phyloP scores from a whole-genome alignment of 2,329 filamentous ascomycete genomes.

The Fusarium oxysporum region DNA sequence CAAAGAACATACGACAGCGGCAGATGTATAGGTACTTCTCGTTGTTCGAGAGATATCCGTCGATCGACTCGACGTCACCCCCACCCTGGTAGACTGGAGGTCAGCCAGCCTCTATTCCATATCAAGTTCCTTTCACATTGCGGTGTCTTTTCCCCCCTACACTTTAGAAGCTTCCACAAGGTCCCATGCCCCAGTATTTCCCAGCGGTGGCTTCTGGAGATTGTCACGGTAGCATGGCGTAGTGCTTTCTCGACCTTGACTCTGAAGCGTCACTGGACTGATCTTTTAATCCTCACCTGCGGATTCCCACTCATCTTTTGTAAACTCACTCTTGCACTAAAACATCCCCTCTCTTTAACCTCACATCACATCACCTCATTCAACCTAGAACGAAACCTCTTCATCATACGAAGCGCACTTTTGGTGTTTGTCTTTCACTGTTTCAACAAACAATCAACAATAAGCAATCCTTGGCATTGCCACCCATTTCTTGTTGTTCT shows the following conservation, averaged over 20 bases:
- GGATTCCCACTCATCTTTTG: constrained; percentile 41
- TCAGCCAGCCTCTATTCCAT: constrained; percentile 27
- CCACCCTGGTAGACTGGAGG: constrained; percentile 13
- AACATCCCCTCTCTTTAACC: constrained; percentile 21
- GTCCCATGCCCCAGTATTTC: constrained; percentile 47
- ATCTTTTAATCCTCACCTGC: constrained; percentile 30
- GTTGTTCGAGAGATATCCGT: constrained; percentile 9
- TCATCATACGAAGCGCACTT: constrained; percentile 11
- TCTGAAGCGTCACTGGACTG: constrained; percentile 41
- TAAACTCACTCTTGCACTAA: constrained; percentile 38
- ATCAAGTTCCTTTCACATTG: constrained; percentile 30
- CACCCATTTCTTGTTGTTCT: constrained; percentile 14
- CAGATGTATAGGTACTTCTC: constrained; percentile 13
- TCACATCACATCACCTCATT: constrained; percentile 12
- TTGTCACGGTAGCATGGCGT: constrained; percentile 33
- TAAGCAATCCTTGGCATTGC: constrained; percentile 13
- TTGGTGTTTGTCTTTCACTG: constrained; percentile 20
- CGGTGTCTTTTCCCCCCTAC: constrained; percentile 4
- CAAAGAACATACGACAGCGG: background rate
- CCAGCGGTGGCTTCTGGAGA: constrained; percentile 29
- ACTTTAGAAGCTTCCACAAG: constrained; percentile 51
- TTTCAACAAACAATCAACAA: constrained; percentile 15
- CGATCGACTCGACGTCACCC: constrained; percentile 45
- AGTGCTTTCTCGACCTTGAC: constrained; percentile 22
- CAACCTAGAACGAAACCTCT: constrained; percentile 2